These are phyloP conservation scores for Volvox carteri DNA, from an alignment of 163 green algal species.

Conservation along the genomic window DNA sequence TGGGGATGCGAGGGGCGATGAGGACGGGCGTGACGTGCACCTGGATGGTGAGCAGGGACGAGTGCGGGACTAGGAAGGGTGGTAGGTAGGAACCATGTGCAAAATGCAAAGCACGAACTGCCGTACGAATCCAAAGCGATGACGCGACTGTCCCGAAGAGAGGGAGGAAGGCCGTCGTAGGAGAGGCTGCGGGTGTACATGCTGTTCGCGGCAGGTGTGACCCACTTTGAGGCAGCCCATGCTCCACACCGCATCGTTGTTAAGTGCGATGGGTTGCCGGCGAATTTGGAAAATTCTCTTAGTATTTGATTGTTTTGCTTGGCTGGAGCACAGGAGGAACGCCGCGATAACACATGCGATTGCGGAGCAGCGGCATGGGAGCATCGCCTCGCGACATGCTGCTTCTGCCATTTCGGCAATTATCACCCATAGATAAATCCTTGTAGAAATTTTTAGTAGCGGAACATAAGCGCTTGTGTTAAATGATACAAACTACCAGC, in stretches of 20 bases:
- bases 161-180: too few species aligned
- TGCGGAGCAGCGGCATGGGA: background rate
- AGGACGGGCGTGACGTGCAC: too few species aligned
- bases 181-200: too few species aligned
- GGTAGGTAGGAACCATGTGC: too few species aligned
- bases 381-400: background rate
- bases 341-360: background rate
- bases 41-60: too few species aligned
- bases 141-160: too few species aligned
- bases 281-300: background rate
- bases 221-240: slow-evolving; percentile 30
- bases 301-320: background rate
- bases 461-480: background rate
- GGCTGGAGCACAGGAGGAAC: background rate
- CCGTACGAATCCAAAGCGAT: too few species aligned
- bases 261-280: background rate
- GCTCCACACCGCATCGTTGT: slow-evolving; percentile 36
- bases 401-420: background rate
- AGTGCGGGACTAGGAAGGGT: too few species aligned
- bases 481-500: background rate
- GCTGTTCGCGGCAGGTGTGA: too few species aligned
- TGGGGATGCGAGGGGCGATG: too few species aligned
- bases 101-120: too few species aligned
- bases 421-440: too few species aligned
- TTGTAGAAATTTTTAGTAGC: background rate